Percentiles rank a stretch among this genome's conserved stretches.
phyloP scores from a whole-genome alignment of 148 eudicot genomes.

The Nepenthes gracilis region DNA sequence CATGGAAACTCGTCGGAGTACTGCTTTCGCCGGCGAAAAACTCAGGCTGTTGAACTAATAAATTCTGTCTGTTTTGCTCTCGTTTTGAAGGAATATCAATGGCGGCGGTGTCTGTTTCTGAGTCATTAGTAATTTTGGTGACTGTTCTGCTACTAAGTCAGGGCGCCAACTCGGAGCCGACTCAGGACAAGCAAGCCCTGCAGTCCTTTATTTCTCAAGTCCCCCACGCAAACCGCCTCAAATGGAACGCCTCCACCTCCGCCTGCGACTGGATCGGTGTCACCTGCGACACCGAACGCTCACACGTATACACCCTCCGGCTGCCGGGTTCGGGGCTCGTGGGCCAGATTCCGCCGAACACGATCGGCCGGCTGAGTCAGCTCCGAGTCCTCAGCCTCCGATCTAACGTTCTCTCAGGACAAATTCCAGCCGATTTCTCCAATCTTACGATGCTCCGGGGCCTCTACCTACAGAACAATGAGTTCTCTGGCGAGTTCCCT shows the following conservation, averaged over 20 bases:
- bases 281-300: constrained; percentile 30
- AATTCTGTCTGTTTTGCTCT: too few species aligned
- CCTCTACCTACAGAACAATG: constrained; percentile 50
- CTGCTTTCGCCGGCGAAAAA: too few species aligned
- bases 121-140: too few species aligned
- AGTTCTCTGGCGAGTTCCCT: constrained; percentile 56
- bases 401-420: constrained; percentile 28
- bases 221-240: constrained; percentile 49
- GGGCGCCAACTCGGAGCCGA: too few species aligned
- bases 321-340: constrained; percentile 65
- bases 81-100: too few species aligned
- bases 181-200: constrained; percentile 48
- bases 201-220: constrained; percentile 36
- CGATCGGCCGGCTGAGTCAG: constrained; percentile 23
- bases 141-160: too few species aligned
- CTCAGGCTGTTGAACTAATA: too few species aligned
- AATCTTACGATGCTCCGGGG: constrained; percentile 45
- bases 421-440: constrained; percentile 39
- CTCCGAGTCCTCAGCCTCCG: constrained; percentile 44
- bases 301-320: constrained; percentile 35
- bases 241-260: constrained; percentile 51
- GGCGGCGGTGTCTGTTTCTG: too few species aligned
- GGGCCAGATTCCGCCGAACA: constrained; percentile 33
- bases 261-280: constrained; percentile 70
- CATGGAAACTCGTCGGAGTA: too few species aligned